Percentiles rank a stretch among this genome's conserved stretches.
phyloP scores from a whole-genome alignment of 768 basidiomycete genomes.

The Mycena epipterygia region DNA sequence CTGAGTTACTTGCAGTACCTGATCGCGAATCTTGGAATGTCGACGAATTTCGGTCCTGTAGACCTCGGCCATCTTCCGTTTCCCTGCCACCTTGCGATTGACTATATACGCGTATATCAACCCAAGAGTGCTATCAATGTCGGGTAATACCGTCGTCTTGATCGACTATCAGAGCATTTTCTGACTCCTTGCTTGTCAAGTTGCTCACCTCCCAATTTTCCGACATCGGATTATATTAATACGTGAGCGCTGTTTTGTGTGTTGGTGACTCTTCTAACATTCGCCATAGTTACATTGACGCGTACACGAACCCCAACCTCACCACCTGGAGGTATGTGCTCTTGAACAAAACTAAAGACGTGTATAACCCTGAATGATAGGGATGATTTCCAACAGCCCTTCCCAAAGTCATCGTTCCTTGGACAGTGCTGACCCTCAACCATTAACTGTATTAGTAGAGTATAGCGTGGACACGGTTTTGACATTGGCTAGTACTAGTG shows the following conservation, averaged over 20 bases:
- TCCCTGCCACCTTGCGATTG: conserved; percentile 5
- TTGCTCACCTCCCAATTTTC: conserved; percentile 80
- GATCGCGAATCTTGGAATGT: conserved; percentile 87
- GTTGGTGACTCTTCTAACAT: neutral
- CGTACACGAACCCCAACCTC: conserved; percentile 85
- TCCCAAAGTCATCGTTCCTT: conserved; percentile 78
- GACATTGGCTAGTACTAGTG: neutral
- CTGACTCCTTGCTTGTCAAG: too few species aligned
- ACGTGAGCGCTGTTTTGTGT: conserved; percentile 54
- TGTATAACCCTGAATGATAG: neutral
- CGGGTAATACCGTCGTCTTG: conserved; percentile 92
- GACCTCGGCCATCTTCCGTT: conserved; percentile 79
- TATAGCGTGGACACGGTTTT: neutral
- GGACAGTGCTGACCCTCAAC: conserved; percentile 63
- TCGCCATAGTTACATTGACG: conserved; percentile 57
- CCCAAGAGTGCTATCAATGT: conserved; percentile 75
- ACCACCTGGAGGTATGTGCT: conserved; percentile 73
- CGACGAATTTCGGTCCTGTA: conserved; percentile 78
- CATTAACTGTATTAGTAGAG: conserved; percentile 14
- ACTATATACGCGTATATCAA: conserved; percentile 92
- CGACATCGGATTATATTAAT: conserved; percentile 87
- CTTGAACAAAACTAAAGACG: too few species aligned
- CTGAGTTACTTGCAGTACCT: conserved; percentile 69
- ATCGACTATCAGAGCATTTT: too few species aligned
- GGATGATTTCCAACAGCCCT: conserved; percentile 71